Percentiles rank a stretch among this genome's conserved stretches.
These are phyloP conservation scores for Guadua angustifolia DNA, from an alignment of 176 grass and related monocot species.

Conservation along the genomic window DNA sequence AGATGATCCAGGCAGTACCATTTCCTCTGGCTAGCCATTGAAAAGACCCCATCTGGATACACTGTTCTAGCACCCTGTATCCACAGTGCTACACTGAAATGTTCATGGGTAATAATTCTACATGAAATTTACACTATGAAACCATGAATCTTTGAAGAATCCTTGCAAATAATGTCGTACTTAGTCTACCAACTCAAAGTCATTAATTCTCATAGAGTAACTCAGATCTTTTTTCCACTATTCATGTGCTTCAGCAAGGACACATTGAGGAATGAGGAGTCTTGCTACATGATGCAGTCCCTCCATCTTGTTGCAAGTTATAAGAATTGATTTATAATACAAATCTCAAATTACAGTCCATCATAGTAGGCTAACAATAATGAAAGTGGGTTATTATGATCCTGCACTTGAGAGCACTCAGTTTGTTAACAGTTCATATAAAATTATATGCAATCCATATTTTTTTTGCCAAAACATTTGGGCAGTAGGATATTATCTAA, in stretches of 20 bases:
- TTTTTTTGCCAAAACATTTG: neutral
- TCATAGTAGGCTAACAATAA: too few species aligned
- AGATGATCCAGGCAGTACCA: too few species aligned
- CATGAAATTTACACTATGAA: too few species aligned
- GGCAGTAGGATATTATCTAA: neutral
- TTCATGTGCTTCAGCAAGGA: neutral
- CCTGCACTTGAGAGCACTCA: neutral
- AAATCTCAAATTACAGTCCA: too few species aligned
- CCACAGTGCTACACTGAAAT: too few species aligned
- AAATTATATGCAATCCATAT: neutral
- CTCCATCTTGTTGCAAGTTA: neutral
- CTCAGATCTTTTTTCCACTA: neutral
- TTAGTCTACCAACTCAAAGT: too few species aligned
- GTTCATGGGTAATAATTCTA: too few species aligned
- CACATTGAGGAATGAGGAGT: neutral
- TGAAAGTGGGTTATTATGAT: neutral
- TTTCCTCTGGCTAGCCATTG: too few species aligned
- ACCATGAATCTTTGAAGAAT: too few species aligned
- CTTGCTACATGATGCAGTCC: neutral
- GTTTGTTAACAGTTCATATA: neutral
- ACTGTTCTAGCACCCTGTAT: too few species aligned
- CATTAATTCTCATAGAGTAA: neutral
- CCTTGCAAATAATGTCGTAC: neutral
- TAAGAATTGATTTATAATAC: neutral
- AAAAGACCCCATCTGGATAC: too few species aligned